Evolutionary conservation across 345 rosid genomes (phyloP).

Genomic region (Eucalyptus sp.): DNA sequence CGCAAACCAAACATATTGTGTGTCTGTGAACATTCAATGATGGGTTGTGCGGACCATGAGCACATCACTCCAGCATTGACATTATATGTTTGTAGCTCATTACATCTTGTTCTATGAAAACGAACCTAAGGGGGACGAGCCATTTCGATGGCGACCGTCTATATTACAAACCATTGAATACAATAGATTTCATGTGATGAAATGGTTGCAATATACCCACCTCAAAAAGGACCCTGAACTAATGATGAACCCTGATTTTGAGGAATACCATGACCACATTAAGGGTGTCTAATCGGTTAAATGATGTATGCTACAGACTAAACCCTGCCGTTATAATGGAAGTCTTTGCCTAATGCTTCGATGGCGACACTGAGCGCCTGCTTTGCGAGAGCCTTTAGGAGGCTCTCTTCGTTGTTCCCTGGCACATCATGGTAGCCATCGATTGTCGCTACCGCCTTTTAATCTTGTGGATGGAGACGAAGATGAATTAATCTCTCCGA

Average conservation of each 20-base stretch:
- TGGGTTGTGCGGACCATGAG: too few relatives aligned
- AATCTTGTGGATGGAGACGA: conserved; percentile 4
- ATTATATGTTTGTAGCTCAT: too few relatives aligned
- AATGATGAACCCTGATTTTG: not conserved
- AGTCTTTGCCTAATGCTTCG: conserved; percentile 30
- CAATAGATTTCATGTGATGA: too few relatives aligned
- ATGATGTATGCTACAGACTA: not conserved
- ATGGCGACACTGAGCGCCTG: conserved; percentile 14
- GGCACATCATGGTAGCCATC: conserved; percentile 40
- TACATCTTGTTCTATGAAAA: too few relatives aligned
- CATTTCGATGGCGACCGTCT: too few relatives aligned
- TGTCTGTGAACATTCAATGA: too few relatives aligned
- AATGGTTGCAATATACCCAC: too few relatives aligned
- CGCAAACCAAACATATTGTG: too few relatives aligned
- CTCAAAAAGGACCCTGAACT: not conserved
- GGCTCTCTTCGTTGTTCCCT: conserved; percentile 25
- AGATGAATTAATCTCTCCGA: not conserved
- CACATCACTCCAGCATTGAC: too few relatives aligned
- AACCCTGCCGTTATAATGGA: conserved; percentile 53
- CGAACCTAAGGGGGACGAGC: too few relatives aligned
- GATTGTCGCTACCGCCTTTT: conserved; percentile 20
- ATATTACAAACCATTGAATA: too few relatives aligned
- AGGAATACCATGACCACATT: not conserved
- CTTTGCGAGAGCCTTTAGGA: conserved; percentile 28
- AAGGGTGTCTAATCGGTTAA: not conserved